phyloP scores from a whole-genome alignment of 176 grass and related monocot species.

The Oryza meyeriana region DNA sequence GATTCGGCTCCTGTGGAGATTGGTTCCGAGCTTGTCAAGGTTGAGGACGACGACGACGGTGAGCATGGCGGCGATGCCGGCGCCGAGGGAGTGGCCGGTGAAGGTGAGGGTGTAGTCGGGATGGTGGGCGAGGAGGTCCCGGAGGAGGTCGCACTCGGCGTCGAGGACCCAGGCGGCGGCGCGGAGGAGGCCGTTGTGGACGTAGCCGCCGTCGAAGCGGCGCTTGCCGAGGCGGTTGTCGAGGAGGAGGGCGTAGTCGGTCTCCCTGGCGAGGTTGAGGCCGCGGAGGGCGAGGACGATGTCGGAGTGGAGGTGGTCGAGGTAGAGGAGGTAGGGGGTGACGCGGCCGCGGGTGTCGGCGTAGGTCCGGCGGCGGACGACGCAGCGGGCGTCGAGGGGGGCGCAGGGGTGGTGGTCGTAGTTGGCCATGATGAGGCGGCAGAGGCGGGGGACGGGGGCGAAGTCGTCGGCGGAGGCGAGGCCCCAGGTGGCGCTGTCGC shows the following conservation, averaged over 20 bases:
- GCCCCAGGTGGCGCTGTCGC: constrained; percentile 82
- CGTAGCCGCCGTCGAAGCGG: constrained; percentile 76
- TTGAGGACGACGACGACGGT: constrained; percentile 73
- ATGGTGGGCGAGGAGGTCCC: constrained; percentile 52
- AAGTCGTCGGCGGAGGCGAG: constrained; percentile 63
- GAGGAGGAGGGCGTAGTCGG: constrained; percentile 74
- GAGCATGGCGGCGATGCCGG: constrained; percentile 76
- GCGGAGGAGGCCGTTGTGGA: constrained; percentile 82
- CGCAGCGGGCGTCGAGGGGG: constrained; percentile 28
- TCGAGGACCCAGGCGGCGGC: constrained; percentile 80
- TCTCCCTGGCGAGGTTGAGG: constrained; percentile 74
- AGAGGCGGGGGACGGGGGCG: constrained; percentile 70
- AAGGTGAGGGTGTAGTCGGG: constrained; percentile 76
- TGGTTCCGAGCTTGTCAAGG: constrained; percentile 60
- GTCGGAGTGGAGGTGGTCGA: constrained; percentile 74
- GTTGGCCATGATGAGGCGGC: constrained; percentile 85
- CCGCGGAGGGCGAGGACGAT: constrained; percentile 74
- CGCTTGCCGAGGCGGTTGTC: constrained; percentile 86
- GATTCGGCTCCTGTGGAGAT: constrained; percentile 47
- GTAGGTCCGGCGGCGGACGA: constrained; percentile 66
- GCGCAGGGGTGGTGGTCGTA: constrained; percentile 52
- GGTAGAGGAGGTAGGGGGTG: constrained; percentile 83
- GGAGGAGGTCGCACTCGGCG: constrained; percentile 60
- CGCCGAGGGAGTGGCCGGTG: constrained; percentile 70
- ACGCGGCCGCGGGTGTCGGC: constrained; percentile 61